Evolutionary conservation across 371 early-diverging fungal genomes (phyloP).

Genomic region (Thermomucor indicae-seudaticae): DNA sequence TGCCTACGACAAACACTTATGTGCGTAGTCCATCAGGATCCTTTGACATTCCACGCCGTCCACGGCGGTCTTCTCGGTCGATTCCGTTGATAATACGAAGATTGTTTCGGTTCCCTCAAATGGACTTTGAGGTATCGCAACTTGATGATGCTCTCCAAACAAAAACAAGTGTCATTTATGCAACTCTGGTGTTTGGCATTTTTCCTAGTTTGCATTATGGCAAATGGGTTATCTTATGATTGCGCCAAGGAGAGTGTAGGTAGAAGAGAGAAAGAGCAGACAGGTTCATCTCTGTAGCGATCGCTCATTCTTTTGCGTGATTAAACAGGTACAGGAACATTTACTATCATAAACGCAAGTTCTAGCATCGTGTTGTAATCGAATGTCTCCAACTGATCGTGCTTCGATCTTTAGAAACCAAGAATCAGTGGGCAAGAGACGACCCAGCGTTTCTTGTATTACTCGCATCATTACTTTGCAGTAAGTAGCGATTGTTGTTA

Average conservation of each 20-base stretch:
- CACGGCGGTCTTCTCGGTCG: constrained; percentile 15
- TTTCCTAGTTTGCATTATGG: constrained; percentile 78
- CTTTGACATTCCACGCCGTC: constrained; percentile 13
- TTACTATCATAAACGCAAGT: constrained; percentile 88
- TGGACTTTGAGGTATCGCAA: constrained; percentile 74
- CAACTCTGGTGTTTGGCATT: too few relatives aligned
- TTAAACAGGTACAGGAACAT: constrained; percentile 76
- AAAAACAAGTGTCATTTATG: too few relatives aligned
- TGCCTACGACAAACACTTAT: constrained; percentile 15
- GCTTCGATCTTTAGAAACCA: constrained; percentile 64
- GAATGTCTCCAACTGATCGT: not conserved
- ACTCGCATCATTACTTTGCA: constrained; percentile 49
- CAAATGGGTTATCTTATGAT: constrained; percentile 87
- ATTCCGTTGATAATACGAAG: constrained; percentile 46
- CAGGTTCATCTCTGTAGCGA: not conserved
- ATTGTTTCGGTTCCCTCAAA: constrained; percentile 72
- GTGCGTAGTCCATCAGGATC: constrained; percentile 8
- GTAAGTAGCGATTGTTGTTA: too few relatives aligned
- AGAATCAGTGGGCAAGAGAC: constrained; percentile 93
- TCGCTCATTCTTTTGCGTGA: not conserved
- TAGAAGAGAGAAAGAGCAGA: not conserved
- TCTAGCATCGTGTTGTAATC: not conserved
- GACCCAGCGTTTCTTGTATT: constrained; percentile 88
- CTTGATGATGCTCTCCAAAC: too few relatives aligned
- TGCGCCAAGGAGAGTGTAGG: constrained; percentile 84